A percentile compares a stretch with the other conserved stretches of the same genome.
These are phyloP conservation scores for Eucalyptus globulus DNA, from an alignment of 345 rosid species.

Conservation along the genomic window DNA sequence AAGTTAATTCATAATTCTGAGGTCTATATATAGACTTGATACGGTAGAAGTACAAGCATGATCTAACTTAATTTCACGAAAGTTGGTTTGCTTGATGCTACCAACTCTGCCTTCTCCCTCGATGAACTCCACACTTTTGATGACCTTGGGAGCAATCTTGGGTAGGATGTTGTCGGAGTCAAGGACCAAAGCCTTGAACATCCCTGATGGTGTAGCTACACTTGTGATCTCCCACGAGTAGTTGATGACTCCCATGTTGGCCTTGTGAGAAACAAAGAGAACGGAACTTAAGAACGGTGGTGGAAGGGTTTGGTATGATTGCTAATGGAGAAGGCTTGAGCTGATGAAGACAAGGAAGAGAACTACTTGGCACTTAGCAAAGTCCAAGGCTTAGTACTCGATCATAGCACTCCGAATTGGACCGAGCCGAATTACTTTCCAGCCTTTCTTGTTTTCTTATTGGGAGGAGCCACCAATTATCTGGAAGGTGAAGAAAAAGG, in stretches of 20 bases:
- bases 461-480: not conserved
- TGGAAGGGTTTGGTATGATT: not conserved
- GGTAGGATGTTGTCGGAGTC: not conserved
- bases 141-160: conserved; percentile 3
- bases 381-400: not conserved
- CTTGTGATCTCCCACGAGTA: not conserved
- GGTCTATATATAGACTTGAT: not conserved
- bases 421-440: not conserved
- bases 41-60: not conserved
- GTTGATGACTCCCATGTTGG: not conserved
- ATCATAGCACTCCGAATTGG: not conserved
- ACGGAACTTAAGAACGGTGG: not conserved
- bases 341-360: not conserved
- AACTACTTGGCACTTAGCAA: not conserved
- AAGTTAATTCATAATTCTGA: not conserved
- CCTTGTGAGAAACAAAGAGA: not conserved
- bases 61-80: not conserved
- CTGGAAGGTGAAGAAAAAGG: not conserved
- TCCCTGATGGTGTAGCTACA: not conserved
- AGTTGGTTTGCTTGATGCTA: conserved; percentile 8
- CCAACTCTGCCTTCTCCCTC: conserved; percentile 33
- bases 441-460: not conserved
- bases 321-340: not conserved
- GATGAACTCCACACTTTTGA: conserved; percentile 3
- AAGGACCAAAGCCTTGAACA: not conserved